Base-by-base conservation (phyloP, 2,329 filamentous ascomycete genomes). In the Claviceps purpurea region DNA sequence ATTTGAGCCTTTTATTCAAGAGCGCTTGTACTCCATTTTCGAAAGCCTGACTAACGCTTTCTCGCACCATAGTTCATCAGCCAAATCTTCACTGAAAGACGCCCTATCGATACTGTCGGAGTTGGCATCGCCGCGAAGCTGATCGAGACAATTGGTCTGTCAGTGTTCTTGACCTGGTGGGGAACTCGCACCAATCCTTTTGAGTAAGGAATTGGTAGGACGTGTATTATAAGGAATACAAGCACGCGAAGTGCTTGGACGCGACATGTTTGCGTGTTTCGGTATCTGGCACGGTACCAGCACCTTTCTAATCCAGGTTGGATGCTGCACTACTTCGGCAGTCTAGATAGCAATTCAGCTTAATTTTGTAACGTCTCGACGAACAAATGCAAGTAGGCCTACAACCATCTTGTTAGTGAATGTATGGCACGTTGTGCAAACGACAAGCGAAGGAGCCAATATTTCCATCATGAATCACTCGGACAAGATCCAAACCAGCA, bases 141-240 rank as follows among this genome's bases (percentile, higher is more conserved):
- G 61, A 80, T 95, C 61, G 93, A 97, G 81, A 96, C 93, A 3
- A 81, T 97, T 55, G 93, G 91, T 58, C 80, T 97, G 54, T 89
- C 86, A 57, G 68, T 95, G 64, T 89, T 97, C 80, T 77, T 97
- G 62, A 95, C 89, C 67, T 97, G 88, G 86, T 97, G 91, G 91
- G 91, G 91, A 64, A 96, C 91, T 64, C 85, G 87, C 67, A 93
- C 89, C 73, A 91, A 89, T 76, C 89, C 89, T 55, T 94, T 95
- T 70, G 82, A 89, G 65, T 90, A 85, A 52, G 42, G 47, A 16
- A 20, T 24, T 20, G 1, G 18, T 20, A 14, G 13, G 26, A 47
- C 26, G 47, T 41, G 30, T 34, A 34, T 11, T 40, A 4, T 16
- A 47, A 41, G 47, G 8, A 16, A 43, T 39, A 39, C 13, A 30